Base-by-base conservation (phyloP, 2,329 filamentous ascomycete species). In the Chrysoporthe austroafricana region DNA sequence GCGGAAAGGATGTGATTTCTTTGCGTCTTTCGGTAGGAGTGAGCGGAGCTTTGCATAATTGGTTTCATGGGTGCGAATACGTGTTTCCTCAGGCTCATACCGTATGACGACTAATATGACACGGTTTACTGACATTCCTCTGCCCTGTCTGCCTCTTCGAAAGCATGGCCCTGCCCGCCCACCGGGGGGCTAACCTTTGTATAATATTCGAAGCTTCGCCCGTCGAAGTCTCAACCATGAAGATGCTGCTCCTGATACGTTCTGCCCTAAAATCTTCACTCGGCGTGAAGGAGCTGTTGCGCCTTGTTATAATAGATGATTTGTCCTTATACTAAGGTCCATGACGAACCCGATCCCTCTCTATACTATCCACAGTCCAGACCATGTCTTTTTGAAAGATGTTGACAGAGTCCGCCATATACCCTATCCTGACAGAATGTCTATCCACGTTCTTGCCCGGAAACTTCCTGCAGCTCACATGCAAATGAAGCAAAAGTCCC, bases 401-500 rank as follows among this genome's bases (percentile, higher is more conserved):
- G 9, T 9, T 39, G 36, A 39, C 36, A 39, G 5, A 39, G 6
- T 9, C 36, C 5, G 9, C 36, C 36, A 6, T 5, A 39, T 39
- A 7, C 6, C 36, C 1, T 9, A 39, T 39, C 36, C 36, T 9
- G 36, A 7, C 36, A 7, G 36, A 39, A 39, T 4, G 36, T 9
- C 36, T 26, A 26, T 26, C 36, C 36, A 39, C 9, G 36, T 39
- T 39, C 9, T 32, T 16, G 7, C 18, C 21, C 21, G 32, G 18
- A 11, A 44, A 39, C 63, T 39, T 26, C 58, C 21, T 59, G 54
- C n/a, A 26, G 2, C 39, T 34, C 66, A 79, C 67, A 86, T 77
- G 72, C 87, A 89, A 11, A 79, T 81, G 71, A 90, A 88, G 76
- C 88, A 90, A 76, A 89, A 89, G 69, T 86, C 83, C 64, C 84